Evolutionary conservation across 257 asterid species (phyloP), one percentile per base, ranked within the genome.

Genomic region (Plantago elongata): DNA sequence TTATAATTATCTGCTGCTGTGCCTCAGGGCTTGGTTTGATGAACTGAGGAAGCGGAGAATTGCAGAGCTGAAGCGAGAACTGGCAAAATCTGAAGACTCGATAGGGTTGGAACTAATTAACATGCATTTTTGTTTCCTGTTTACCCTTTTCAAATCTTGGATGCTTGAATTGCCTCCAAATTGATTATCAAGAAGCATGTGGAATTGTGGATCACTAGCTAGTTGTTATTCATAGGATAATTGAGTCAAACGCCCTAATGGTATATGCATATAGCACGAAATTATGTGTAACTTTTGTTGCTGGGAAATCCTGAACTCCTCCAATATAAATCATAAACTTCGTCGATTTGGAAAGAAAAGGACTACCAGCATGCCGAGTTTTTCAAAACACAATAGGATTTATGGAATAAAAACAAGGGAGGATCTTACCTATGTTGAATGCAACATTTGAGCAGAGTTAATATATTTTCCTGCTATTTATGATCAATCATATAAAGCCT

Each of bases 11-110:
- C 63, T 66, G 13, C 13, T 63, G 51, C 61, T 66, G 22, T 54
- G 42, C 62, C 61, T 63, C 76, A 92, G 99, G 74, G 79, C 82
- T 70, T 86, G 90, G 96, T 89, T 81, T 66, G 96, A 92, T 57
- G 99, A 86, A 75, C 82, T 92, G 70, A 81, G 83, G 69, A 77
- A 84, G 74, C 74, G 72, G 50, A 87, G 97, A 65, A 78, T 92
- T 62, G 95, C 83, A 11, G 95, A 89, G 78, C 77, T 92, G 75
- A 89, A 79, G 74, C 78, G 66, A 70, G 91, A 81, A 63, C 77
- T 92, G 67, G 88, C 78, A 63, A 83, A 69, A 82, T 86, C 90
- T 51, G 97, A 81, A 64, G 84, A 77, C 68, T 83, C 95, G 34
- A 92, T 92, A 64, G 93, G 96, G 98, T 88, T 66, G 70, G 91